Conservation (phyloP, 495 filamentous ascomycete genomes). For the Xeromyces bisporus region DNA sequence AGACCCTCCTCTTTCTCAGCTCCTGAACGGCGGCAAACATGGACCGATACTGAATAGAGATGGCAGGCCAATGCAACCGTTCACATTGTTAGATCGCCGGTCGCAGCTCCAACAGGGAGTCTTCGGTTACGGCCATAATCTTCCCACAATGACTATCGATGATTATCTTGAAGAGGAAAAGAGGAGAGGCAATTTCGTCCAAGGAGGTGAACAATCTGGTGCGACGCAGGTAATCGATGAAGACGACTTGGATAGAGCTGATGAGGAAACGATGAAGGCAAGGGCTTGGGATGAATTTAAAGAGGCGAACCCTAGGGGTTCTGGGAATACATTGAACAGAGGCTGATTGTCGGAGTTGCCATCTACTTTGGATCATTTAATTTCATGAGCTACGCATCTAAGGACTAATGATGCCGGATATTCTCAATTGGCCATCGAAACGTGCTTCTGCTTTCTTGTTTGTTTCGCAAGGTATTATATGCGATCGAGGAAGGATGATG, state of each 20-base stretch:
- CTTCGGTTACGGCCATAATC: constrained; percentile 76
- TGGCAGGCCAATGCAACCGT: constrained; percentile 81
- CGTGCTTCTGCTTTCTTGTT: too few species aligned
- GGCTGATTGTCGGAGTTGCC: constrained; percentile 41
- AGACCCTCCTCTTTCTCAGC: constrained; percentile 41
- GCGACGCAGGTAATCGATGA: constrained; percentile 59
- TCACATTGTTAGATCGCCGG: constrained; percentile 66
- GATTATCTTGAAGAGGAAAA: constrained; percentile 92
- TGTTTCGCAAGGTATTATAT: too few species aligned
- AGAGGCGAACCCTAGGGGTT: constrained; percentile 75
- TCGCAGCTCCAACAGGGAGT: constrained; percentile 67
- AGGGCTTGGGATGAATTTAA: constrained; percentile 89
- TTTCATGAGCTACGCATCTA: too few species aligned
- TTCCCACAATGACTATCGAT: constrained; percentile 96
- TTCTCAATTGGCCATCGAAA: too few species aligned
- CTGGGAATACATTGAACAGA: constrained; percentile 75
- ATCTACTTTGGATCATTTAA: too few species aligned
- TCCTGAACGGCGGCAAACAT: constrained; percentile 32
- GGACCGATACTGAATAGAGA: constrained; percentile 67
- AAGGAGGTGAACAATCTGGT: constrained; percentile 70
- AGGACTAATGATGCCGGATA: too few species aligned
- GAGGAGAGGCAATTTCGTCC: constrained; percentile 70
- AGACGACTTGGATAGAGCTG: constrained; percentile 70
- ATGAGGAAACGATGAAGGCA: constrained; percentile 82
- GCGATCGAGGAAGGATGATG: too few species aligned